Base-by-base conservation (phyloP, 768 basidiomycete species). In the Calocybe cyanea region DNA sequence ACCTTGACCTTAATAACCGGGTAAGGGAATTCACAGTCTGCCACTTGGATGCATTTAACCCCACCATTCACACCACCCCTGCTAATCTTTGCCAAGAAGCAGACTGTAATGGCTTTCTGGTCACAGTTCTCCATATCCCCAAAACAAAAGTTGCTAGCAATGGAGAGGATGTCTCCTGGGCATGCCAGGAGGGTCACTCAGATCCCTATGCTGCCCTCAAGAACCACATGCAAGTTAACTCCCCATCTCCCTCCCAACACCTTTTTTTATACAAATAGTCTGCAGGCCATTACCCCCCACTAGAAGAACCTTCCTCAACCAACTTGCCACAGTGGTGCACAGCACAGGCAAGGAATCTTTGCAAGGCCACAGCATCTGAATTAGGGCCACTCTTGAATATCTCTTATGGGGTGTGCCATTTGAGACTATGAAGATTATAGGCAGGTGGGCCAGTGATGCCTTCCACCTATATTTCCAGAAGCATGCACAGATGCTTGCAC, bases 371-470 rank as follows among this genome's bases (percentile, higher is more conserved):
- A 49, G 57, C 32, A 56, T 64, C 0, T 25, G 50, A 0, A 64
- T 65, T 9, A 54, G 64, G 0, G 49, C 63, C 0, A 63, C 58
- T 0, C 50, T 62, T 0, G 47, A 57, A 31, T 63, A 65, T 18
- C 47, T 63, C 0, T 49, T 61, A 0, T 30, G 38, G 1, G 55
- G 57, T 0, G 38, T 57, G 4, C 14, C 41, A 11, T 43, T 49
- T 21, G 41, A 43, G 14, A 35, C 21, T 4, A 32, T 49, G 34
- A 43, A 38, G 36, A 41, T 41, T 17, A 47, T 33, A 10, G 46
- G 46, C 7, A 24, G 31, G 13, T 48, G 46, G 46, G 25, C 30
- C 17, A 48, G 39, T 18, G 33, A 48, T 19, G 40, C 46, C 4
- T 48, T 48, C 21, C 15, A 13, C 2, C 23, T 37, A 9, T 48